Percentiles rank a stretch among this genome's conserved stretches.
Evolutionary conservation across 495 filamentous ascomycete genomes (phyloP).

Genomic region (Penicillium silybi): DNA sequence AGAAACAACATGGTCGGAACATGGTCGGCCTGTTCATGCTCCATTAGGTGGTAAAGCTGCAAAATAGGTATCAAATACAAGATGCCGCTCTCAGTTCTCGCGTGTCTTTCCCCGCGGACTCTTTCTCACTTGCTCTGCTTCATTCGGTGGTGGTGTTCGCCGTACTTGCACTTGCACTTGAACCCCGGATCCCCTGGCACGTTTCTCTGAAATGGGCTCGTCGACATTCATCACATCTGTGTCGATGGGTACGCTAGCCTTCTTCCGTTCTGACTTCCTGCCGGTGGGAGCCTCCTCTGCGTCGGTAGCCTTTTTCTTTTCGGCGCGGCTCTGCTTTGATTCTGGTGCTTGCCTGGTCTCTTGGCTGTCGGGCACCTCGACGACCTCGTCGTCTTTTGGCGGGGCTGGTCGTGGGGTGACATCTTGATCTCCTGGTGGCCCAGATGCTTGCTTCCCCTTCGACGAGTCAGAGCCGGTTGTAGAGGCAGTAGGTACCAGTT

Average conservation of each 20-base stretch:
- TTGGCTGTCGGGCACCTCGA: slow-evolving; percentile 37
- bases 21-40: not conserved
- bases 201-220: not conserved
- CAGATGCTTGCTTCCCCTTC: not conserved
- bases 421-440: not conserved
- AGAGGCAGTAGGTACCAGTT: slow-evolving; percentile 4
- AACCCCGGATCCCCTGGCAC: not conserved
- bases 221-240: not conserved
- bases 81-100: slow-evolving; percentile 1
- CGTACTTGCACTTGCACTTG: slow-evolving; percentile 17
- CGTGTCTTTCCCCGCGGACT: slow-evolving; percentile 2
- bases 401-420: not conserved
- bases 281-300: not conserved
- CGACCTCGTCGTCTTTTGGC: slow-evolving; percentile 11
- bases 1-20: not conserved
- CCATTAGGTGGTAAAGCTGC: not conserved
- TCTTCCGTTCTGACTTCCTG: not conserved
- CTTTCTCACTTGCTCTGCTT: not conserved
- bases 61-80: not conserved
- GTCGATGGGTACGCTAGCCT: not conserved
- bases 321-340: not conserved
- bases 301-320: not conserved
- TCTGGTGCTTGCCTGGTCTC: slow-evolving; percentile 6
- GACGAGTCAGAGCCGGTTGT: not conserved
- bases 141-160: slow-evolving; percentile 14